Evolutionary conservation across 495 filamentous ascomycete species (phyloP).

Genomic region (Trichoderma reesei): DNA sequence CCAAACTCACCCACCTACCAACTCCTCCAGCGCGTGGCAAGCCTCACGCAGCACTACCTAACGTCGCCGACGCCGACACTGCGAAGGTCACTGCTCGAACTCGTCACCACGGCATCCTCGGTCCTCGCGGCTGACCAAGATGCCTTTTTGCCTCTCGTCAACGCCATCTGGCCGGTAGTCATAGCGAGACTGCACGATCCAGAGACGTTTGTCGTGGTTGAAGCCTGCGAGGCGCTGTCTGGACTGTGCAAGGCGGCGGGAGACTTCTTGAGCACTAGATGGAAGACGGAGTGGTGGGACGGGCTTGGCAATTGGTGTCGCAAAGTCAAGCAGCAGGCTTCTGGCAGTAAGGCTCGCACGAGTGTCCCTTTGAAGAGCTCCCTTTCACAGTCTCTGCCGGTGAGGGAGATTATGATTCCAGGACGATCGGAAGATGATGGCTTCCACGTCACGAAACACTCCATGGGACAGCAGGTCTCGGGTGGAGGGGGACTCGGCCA

Average conservation of each 20-base stretch:
- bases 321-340: conserved; percentile 23
- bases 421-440: conserved; percentile 9
- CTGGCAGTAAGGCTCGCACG: conserved; percentile 17
- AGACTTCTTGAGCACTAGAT: conserved; percentile 65
- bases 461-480: neutral
- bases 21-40: conserved; percentile 57
- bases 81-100: conserved; percentile 62
- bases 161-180: conserved; percentile 79
- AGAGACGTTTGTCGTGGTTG: conserved; percentile 63
- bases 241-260: conserved; percentile 57
- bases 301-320: conserved; percentile 36
- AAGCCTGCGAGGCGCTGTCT: conserved; percentile 56
- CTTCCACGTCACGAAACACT: conserved; percentile 12
- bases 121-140: conserved; percentile 64
- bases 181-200: conserved; percentile 60
- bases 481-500: conserved; percentile 29
- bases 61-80: conserved; percentile 70
- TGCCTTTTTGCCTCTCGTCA: conserved; percentile 77
- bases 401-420: conserved; percentile 20
- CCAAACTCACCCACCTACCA: conserved; percentile 47
- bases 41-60: conserved; percentile 73
- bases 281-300: conserved; percentile 57
- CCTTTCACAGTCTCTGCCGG: neutral
- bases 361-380: conserved; percentile 10
- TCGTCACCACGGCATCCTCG: conserved; percentile 58